Evolutionary conservation across 108 stramenopile genomes (phyloP), one percentile per base, ranked within the genome.

Genomic region (Nitzschia sp.): DNA sequence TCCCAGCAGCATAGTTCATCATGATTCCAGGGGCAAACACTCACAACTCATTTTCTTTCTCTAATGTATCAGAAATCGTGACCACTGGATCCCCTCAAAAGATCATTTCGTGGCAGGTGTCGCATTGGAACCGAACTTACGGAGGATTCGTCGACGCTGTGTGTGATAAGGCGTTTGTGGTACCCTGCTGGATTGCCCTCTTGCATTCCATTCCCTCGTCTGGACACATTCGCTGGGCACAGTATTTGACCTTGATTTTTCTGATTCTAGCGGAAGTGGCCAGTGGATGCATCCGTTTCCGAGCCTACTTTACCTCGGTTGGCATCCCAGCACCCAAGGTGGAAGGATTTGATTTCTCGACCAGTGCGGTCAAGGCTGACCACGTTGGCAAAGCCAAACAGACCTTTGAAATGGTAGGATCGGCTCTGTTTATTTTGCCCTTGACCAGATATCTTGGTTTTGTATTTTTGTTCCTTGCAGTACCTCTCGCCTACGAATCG

Each of bases 61-160:
- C 34, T 63, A 21, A 47, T 36, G 9, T 9, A 52, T 35, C 36
- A 76, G 82, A 83, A 36, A 73, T 83, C 22, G 75, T 83, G 1
- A 68, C 75, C 19, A 83, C 63, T 5, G 82, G 78, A 55, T 74
- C 76, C 9, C 75, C 82, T 9, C 77, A 83, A 30, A 38, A 16
- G 11, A 30, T 83, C 4, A 21, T 48, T 1, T 78, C 79, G 17
- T 84, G 76, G 77, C 50, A 44, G n/a, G 22, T 46, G 13, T 44
- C 45, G 28, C 70, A 76, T 33, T 67, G 76, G 13, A 64, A 67
- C 22, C 53, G 63, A 11, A 52, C 76, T 0, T 82, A 80, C 62
- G 79, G 79, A 57, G 85, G 75, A 52, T 82, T 82, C 48, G 64
- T 85, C 21, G 85, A 85, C 63, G 85, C 78, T 19, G 76, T 80